Evolutionary conservation across 371 early-diverging fungal genomes (phyloP).

Genomic region (Mortierella sp.): DNA sequence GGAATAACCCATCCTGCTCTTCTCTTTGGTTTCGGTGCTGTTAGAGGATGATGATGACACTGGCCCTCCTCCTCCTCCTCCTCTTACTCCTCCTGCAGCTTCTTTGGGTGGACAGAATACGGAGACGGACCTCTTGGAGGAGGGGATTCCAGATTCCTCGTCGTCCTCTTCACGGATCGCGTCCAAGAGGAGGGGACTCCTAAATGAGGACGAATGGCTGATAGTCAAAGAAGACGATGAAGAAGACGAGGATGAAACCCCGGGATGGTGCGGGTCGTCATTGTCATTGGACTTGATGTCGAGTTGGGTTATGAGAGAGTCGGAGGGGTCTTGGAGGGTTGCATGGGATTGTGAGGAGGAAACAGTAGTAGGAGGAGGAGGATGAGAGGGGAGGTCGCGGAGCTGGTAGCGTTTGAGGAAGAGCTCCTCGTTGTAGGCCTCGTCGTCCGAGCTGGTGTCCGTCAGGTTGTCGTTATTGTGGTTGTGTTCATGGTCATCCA

Average conservation of each 20-base stretch:
- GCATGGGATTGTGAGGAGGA: not conserved
- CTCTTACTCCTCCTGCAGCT: not conserved
- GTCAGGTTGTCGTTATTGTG: not conserved
- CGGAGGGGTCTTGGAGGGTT: not conserved
- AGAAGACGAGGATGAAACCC: not conserved
- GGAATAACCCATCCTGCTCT: not conserved
- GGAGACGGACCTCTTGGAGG: not conserved
- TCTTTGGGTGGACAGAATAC: not conserved
- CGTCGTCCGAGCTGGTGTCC: not conserved
- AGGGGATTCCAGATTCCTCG: not conserved
- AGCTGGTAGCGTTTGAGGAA: not conserved
- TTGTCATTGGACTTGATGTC: not conserved
- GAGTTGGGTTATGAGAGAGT: not conserved
- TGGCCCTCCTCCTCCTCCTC: not conserved
- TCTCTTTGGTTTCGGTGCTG: not conserved
- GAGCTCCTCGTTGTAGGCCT: not conserved
- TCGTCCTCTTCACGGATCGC: slow-evolving; percentile 33
- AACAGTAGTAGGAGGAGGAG: too few species aligned
- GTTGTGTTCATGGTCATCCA: not conserved
- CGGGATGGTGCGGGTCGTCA: too few species aligned
- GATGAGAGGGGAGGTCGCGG: not conserved
- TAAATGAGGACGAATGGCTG: not conserved
- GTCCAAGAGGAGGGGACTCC: slow-evolving; percentile 15
- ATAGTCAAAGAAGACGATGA: not conserved
- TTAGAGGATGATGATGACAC: not conserved